Conservation (phyloP, 768 basidiomycete species). For the Pulveroboletus sp. region DNA sequence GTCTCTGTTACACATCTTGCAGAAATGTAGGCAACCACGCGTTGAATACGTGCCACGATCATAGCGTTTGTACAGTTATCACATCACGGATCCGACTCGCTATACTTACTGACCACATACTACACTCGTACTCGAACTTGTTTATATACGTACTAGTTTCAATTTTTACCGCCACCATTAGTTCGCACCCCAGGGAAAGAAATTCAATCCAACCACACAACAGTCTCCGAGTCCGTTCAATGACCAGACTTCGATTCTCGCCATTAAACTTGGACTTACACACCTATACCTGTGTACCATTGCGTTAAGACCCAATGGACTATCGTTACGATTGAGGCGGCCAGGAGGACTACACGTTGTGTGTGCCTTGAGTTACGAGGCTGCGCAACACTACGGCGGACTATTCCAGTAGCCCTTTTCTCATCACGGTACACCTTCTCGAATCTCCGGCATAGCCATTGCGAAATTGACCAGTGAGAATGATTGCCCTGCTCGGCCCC, state of each 20-base stretch:
- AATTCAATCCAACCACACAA: too few species aligned
- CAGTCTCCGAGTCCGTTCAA: too few species aligned
- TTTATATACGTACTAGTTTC: conserved; percentile 19
- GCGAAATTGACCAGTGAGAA: too few species aligned
- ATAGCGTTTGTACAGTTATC: conserved; percentile 5
- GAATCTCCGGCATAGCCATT: not conserved
- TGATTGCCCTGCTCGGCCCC: too few species aligned
- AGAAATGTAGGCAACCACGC: conserved; percentile 23
- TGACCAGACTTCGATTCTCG: too few species aligned
- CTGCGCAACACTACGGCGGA: conserved; percentile 12
- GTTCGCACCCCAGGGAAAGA: too few species aligned
- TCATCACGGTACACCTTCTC: conserved; percentile 9
- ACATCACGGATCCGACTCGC: conserved; percentile 3
- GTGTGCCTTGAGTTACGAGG: conserved; percentile 3
- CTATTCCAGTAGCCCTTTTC: conserved; percentile 8
- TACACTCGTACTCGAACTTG: conserved; percentile 21
- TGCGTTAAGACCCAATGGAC: too few species aligned
- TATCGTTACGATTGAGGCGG: conserved; percentile 1
- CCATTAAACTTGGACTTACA: too few species aligned
- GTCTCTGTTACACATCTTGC: conserved; percentile 9
- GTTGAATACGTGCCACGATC: not conserved
- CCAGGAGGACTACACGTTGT: conserved; percentile 24
- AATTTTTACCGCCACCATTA: conserved; percentile 8
- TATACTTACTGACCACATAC: conserved; percentile 13
- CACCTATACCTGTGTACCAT: too few species aligned